These are phyloP conservation scores for Trypanosoma melophagium DNA, from an alignment of 208 protist species.

Conservation along the genomic window DNA sequence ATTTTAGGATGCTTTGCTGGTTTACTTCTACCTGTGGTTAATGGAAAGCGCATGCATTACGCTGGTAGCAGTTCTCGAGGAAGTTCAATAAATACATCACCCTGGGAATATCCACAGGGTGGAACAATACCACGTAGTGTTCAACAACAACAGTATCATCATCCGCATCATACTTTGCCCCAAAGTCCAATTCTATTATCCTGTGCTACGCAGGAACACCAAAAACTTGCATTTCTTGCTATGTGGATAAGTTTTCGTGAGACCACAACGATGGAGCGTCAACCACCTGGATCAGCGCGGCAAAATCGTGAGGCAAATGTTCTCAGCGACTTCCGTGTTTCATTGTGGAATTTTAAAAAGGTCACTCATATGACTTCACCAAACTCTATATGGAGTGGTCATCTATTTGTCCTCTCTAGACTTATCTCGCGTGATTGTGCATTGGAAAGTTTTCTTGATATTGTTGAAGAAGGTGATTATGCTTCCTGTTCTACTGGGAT, in stretches of 20 bases:
- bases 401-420: slow-evolving; percentile 61
- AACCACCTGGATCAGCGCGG: slow-evolving; percentile 34
- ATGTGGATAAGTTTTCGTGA: slow-evolving; percentile 58
- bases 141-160: slow-evolving; percentile 11
- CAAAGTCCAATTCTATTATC: slow-evolving; percentile 49
- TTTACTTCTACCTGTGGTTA: slow-evolving; percentile 56
- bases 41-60: slow-evolving; percentile 35
- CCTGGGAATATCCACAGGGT: slow-evolving; percentile 1
- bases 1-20: slow-evolving; percentile 51
- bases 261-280: slow-evolving; percentile 32
- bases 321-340: slow-evolving; percentile 49
- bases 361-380: slow-evolving; percentile 23
- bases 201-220: slow-evolving; percentile 63
- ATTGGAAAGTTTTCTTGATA: slow-evolving; percentile 70
- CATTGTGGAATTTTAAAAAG: slow-evolving; percentile 40
- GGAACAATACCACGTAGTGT: slow-evolving; percentile 6
- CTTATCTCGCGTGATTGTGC: slow-evolving; percentile 54
- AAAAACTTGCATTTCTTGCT: slow-evolving; percentile 54
- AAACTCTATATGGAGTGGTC: slow-evolving; percentile 49
- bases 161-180: background rate
- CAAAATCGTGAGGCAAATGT: slow-evolving; percentile 41
- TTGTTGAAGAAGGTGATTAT: slow-evolving; percentile 40
- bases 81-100: background rate
- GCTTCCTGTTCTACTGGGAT: slow-evolving; percentile 24
- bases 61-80: background rate